Evolutionary conservation across 208 protist species (phyloP), one percentile per base, ranked within the genome.

Genomic region (Tritrichomonas musculus): DNA sequence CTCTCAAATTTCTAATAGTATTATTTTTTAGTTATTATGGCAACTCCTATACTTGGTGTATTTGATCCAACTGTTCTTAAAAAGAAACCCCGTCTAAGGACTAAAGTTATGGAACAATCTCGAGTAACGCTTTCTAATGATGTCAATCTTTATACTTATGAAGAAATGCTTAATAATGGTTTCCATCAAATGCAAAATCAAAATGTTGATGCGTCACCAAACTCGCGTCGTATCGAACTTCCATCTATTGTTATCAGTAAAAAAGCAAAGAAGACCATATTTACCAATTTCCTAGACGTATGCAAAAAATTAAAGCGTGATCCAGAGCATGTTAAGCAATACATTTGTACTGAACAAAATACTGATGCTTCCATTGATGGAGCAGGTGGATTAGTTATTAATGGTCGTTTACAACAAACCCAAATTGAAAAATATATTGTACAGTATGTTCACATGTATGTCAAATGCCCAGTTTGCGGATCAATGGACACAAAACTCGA

Each of bases 321-420:
- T 47, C 39, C 77, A 88, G 77, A 88, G 47, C 77, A 88, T n/a
- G 25, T 88, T 8, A 88, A 88, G n/a, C 77, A 88, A n/a, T 88
- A 88, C 77, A 88, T 88, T 47, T 53, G 47, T 30, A 88, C 77
- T 4, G 77, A 88, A 57, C 39, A 55, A 33, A 88, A 88, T 27
- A 57, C 77, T 57, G 77, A 88, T 27, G 44, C 77, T 1, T 88
- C 77, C 27, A 88, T 88, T n/a, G 77, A 88, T 39, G 77, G 77
- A 0, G 39, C 0, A n/a, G 77, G 77, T 4, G 39, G 47, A n/a
- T 39, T 88, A 5, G 41, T 88, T 57, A 88, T 88, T 60, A 53
- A 41, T 20, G 77, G 77, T 27, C 41, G 77, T 57, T 47, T 88
- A 39, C 47, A 53, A 39, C 20, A 22, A 39, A 57, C 8, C 77